Percentiles rank a stretch among this genome's conserved stretches.
Evolutionary conservation across 2,329 filamentous ascomycete genomes (phyloP).

Genomic region (Beauveria bassiana): DNA sequence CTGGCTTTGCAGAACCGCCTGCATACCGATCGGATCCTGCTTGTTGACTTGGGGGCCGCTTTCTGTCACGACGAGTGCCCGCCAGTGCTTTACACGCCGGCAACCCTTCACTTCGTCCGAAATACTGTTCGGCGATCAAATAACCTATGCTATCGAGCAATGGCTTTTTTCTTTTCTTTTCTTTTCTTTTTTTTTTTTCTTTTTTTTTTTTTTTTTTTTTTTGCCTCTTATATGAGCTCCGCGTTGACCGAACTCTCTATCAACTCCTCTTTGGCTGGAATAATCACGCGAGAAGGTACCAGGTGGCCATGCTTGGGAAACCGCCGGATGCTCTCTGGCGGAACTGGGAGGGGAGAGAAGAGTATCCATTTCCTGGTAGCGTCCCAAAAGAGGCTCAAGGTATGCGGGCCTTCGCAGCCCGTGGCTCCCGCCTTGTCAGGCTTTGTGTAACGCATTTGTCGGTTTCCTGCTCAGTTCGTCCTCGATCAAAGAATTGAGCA

Average conservation of each 20-base stretch:
- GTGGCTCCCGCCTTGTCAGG: too few relatives aligned
- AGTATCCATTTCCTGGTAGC: neutral
- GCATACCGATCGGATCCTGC: too few relatives aligned
- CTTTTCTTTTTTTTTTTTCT: too few relatives aligned
- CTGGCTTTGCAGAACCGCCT: too few relatives aligned
- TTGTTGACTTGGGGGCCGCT: too few relatives aligned
- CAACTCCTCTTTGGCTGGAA: neutral
- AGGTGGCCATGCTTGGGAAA: neutral
- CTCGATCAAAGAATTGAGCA: too few relatives aligned
- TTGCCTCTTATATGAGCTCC: neutral
- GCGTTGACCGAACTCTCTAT: neutral
- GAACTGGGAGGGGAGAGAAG: neutral
- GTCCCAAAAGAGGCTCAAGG: neutral
- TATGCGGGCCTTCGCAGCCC: too few relatives aligned
- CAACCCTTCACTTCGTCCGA: neutral
- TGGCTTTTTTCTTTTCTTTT: neutral
- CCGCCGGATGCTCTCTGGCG: neutral
- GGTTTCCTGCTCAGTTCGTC: too few relatives aligned
- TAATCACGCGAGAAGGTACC: neutral
- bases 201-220: too few relatives aligned
- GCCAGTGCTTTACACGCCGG: too few relatives aligned
- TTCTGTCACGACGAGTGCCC: too few relatives aligned
- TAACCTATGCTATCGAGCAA: neutral
- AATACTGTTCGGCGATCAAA: neutral
- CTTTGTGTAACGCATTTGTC: too few relatives aligned